Conservation (phyloP, 2,329 filamentous ascomycete species). For the Hypoxylon rubiginosum region DNA sequence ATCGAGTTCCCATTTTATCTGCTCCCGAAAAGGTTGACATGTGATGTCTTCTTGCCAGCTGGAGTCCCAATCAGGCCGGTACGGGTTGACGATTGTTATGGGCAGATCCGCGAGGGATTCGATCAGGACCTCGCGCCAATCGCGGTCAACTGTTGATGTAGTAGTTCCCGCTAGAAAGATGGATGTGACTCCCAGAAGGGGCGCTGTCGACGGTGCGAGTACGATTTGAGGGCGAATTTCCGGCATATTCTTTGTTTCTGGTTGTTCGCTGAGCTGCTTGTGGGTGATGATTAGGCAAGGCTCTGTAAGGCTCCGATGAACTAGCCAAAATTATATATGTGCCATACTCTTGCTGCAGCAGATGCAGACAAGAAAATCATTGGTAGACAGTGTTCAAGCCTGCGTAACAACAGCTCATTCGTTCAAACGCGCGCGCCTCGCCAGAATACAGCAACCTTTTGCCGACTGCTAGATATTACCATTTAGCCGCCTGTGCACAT, state of each 20-base stretch:
- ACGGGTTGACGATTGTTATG: conserved; percentile 70
- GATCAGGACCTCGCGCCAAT: conserved; percentile 66
- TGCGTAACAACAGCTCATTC: not conserved
- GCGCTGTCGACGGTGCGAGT: conserved; percentile 47
- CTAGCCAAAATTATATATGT: not conserved
- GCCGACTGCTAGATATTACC: too few species aligned
- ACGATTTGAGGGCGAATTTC: conserved; percentile 39
- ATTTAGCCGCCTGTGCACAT: too few species aligned
- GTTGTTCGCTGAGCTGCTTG: not conserved
- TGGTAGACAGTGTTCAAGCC: too few species aligned
- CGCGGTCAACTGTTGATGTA: conserved; percentile 54
- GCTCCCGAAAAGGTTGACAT: conserved; percentile 62
- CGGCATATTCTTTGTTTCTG: conserved; percentile 20
- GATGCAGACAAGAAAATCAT: not conserved
- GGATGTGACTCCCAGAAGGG: conserved; percentile 44
- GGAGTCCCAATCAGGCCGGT: conserved; percentile 68
- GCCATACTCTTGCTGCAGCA: not conserved
- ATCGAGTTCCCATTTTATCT: conserved; percentile 71
- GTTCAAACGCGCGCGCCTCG: not conserved
- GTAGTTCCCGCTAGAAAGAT: conserved; percentile 73
- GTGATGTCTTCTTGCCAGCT: conserved; percentile 65
- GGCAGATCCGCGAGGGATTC: conserved; percentile 58
- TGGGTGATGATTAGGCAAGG: conserved; percentile 12
- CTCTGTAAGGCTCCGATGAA: conserved; percentile 9
- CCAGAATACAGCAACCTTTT: too few species aligned